phyloP scores from a whole-genome alignment of 352 stramenopile genomes.

The Pythium monospermum region DNA sequence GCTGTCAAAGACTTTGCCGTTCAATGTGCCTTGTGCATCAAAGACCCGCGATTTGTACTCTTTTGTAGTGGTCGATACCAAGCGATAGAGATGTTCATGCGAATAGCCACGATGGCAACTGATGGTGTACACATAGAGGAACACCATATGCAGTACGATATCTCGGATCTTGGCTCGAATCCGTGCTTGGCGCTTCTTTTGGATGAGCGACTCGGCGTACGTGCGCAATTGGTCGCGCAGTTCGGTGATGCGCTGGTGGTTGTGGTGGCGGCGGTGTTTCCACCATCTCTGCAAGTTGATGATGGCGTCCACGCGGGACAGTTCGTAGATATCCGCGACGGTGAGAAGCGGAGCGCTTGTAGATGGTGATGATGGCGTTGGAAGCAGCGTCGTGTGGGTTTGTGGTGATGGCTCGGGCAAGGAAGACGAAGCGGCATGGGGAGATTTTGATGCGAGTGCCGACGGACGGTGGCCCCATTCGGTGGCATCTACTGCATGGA shows the following conservation, averaged over 20 bases:
- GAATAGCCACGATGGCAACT: slow-evolving; percentile 26
- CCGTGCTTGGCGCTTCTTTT: slow-evolving; percentile 24
- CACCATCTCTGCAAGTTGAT: slow-evolving; percentile 45
- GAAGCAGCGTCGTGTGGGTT: no score
- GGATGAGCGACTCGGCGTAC: slow-evolving; percentile 28
- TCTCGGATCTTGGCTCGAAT: slow-evolving; percentile 44
- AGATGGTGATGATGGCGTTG: no score
- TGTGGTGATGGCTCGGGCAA: no score
- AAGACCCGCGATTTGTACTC: slow-evolving; percentile 9
- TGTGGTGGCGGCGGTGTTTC: slow-evolving; percentile 23
- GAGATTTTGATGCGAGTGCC: no score
- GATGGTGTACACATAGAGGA: slow-evolving; percentile 36
- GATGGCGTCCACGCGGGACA: slow-evolving; percentile 31
- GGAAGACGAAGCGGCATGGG: no score
- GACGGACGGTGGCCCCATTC: no score
- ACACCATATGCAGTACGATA: slow-evolving; percentile 40
- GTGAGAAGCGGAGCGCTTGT: slow-evolving; percentile 10
- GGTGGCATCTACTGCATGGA: no score
- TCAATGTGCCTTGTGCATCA: background rate
- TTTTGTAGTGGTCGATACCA: slow-evolving; percentile 27
- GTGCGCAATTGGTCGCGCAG: slow-evolving; percentile 27
- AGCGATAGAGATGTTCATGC: slow-evolving; percentile 31
- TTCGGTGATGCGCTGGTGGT: slow-evolving; percentile 28
- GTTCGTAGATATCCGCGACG: slow-evolving; percentile 34
- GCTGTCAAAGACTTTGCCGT: slow-evolving; percentile 12